These are phyloP conservation scores for Puccinellia tenuiflora DNA, from an alignment of 176 grass and related monocot species.

Conservation along the genomic window DNA sequence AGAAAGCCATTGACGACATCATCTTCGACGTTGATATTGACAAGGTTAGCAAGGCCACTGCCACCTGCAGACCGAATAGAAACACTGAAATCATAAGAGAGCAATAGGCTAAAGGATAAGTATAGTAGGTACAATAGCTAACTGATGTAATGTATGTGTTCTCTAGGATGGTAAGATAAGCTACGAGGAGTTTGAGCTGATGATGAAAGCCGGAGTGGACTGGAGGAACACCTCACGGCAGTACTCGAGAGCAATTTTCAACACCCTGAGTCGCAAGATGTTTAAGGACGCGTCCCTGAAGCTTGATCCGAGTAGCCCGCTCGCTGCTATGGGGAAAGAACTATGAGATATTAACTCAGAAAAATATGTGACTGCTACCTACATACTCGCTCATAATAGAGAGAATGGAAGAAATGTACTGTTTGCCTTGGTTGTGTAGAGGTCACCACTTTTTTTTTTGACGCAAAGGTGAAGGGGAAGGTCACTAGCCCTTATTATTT, in stretches of 20 bases:
- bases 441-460: slow-evolving; percentile 20
- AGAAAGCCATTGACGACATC: slow-evolving; percentile 72
- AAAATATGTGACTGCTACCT: slow-evolving; percentile 4
- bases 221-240: slow-evolving; percentile 76
- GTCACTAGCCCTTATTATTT: neutral
- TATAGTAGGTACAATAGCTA: neutral
- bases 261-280: slow-evolving; percentile 68
- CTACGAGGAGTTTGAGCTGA: slow-evolving; percentile 79
- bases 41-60: slow-evolving; percentile 36
- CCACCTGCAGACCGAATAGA: neutral
- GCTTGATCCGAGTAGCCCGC: neutral
- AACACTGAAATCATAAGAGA: neutral
- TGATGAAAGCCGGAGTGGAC: slow-evolving; percentile 90
- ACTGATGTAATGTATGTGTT: neutral
- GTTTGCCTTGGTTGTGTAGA: slow-evolving; percentile 31
- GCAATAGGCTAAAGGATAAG: neutral
- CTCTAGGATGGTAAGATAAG: slow-evolving; percentile 84
- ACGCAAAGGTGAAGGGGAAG: neutral
- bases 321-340: slow-evolving; percentile 14
- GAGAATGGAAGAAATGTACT: slow-evolving; percentile 15
- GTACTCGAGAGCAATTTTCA: slow-evolving; percentile 58
- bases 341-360: slow-evolving; percentile 9
- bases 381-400: neutral
- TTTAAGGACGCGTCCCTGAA: slow-evolving; percentile 53
- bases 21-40: slow-evolving; percentile 71